A percentile compares a stretch with the other conserved stretches of the same genome.
Evolutionary conservation across 352 stramenopile species (phyloP).

Genomic region (Phytophthora sojae): DNA sequence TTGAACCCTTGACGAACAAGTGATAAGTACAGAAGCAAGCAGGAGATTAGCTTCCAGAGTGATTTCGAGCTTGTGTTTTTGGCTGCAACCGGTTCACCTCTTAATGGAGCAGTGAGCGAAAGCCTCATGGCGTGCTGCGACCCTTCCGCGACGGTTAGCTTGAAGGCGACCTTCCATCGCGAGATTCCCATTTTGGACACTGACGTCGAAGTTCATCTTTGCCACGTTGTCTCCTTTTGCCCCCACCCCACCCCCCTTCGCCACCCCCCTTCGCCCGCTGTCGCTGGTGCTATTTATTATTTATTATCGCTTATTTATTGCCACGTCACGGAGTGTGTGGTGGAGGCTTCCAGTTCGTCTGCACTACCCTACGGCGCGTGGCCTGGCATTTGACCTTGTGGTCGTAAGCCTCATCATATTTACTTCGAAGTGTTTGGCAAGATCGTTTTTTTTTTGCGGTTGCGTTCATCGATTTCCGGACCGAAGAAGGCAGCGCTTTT

Average conservation of each 20-base stretch:
- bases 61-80: conserved; percentile 22
- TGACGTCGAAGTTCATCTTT: not conserved
- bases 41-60: conserved; percentile 20
- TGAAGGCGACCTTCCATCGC: conserved; percentile 16
- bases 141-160: conserved; percentile 24
- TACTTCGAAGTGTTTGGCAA: not conserved
- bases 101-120: not conserved
- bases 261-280: too few relatives aligned
- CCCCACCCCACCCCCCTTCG: too few relatives aligned
- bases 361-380: not conserved
- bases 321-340: not conserved
- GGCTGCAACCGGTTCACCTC: conserved; percentile 11
- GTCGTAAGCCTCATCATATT: too few relatives aligned
- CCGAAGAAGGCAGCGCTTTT: not conserved
- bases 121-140: conserved; percentile 12
- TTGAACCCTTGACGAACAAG: conserved; percentile 32
- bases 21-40: conserved; percentile 27
- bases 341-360: not conserved
- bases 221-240: not conserved
- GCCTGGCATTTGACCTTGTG: not conserved
- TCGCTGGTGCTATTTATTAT: conserved; percentile 25
- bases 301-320: conserved; percentile 26
- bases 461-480: not conserved
- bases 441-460: not conserved
- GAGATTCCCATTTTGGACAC: conserved; percentile 18